Conservation (phyloP, 1,284 basidiomycete species). For the Microbotryum violaceum region DNA sequence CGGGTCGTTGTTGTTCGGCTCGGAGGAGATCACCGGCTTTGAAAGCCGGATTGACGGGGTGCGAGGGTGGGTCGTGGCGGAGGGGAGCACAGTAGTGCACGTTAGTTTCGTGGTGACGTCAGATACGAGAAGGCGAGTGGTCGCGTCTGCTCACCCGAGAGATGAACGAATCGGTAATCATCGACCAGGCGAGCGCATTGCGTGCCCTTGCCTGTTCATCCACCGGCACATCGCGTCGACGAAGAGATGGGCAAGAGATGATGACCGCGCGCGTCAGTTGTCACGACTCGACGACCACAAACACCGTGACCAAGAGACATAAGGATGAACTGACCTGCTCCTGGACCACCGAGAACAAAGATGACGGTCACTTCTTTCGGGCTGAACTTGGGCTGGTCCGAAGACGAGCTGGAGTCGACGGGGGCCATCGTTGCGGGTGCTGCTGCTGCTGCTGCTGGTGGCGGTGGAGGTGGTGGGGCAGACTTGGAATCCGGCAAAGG, state of each 20-base stretch:
- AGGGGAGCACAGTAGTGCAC: background rate
- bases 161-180: conserved; percentile 84
- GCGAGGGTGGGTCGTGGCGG: background rate
- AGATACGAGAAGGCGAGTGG: background rate
- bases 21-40: conserved; percentile 92
- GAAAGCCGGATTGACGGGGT: background rate
- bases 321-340: conserved; percentile 59
- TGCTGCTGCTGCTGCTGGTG: background rate
- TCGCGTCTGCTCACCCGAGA: conserved; percentile 60
- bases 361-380: conserved; percentile 65
- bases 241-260: background rate
- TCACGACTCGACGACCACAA: background rate
- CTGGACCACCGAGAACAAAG: conserved; percentile 95
- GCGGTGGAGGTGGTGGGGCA: background rate
- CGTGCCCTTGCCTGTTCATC: conserved; percentile 78
- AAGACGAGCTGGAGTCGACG: background rate
- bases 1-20: conserved; percentile 80
- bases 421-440: background rate
- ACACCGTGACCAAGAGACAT: background rate
- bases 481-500: too few relatives aligned
- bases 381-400: conserved; percentile 3
- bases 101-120: background rate
- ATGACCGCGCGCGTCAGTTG: background rate
- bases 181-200: conserved; percentile 84
- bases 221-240: background rate